Evolutionary conservation across 2,329 filamentous ascomycete genomes (phyloP).

Genomic region (Bipolaris oryzae): DNA sequence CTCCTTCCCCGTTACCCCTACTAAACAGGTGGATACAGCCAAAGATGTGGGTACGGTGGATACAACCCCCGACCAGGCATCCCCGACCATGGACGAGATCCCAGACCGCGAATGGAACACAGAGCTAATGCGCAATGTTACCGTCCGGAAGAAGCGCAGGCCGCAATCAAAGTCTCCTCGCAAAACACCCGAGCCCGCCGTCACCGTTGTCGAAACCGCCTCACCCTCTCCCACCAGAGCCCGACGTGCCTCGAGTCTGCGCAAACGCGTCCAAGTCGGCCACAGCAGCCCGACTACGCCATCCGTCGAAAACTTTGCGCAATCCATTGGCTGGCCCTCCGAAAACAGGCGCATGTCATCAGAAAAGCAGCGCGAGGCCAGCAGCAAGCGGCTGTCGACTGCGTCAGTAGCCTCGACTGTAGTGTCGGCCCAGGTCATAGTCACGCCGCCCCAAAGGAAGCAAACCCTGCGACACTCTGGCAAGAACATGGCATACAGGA

Average conservation of each 20-base stretch:
- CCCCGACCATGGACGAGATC: conserved; percentile 30
- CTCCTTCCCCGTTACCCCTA: conserved; percentile 14
- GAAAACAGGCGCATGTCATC: conserved; percentile 36
- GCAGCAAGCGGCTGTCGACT: conserved; percentile 55
- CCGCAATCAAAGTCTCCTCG: conserved; percentile 30
- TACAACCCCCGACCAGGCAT: conserved; percentile 15
- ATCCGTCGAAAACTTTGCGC: conserved; percentile 56
- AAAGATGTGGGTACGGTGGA: conserved; percentile 18
- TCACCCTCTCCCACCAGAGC: conserved; percentile 26
- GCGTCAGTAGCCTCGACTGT: conserved; percentile 61
- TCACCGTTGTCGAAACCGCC: conserved; percentile 21
- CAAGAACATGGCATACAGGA: conserved; percentile 59
- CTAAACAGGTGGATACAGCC: conserved; percentile 1
- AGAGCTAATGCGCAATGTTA: conserved; percentile 51
- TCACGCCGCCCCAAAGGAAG: conserved; percentile 54
- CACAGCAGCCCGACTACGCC: conserved; percentile 42
- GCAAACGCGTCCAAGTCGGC: conserved; percentile 43
- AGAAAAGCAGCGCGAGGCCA: conserved; percentile 35
- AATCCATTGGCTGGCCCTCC: conserved; percentile 58
- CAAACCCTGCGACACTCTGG: conserved; percentile 59
- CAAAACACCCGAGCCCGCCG: conserved; percentile 15
- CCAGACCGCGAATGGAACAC: conserved; percentile 50
- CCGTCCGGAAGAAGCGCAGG: conserved; percentile 46
- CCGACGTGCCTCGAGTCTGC: conserved; percentile 36
- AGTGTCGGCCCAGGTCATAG: conserved; percentile 61